Percentiles rank a stretch among this genome's conserved stretches.
phyloP scores from a whole-genome alignment of 163 green algal genomes.

The Scenedesmus sp. region DNA sequence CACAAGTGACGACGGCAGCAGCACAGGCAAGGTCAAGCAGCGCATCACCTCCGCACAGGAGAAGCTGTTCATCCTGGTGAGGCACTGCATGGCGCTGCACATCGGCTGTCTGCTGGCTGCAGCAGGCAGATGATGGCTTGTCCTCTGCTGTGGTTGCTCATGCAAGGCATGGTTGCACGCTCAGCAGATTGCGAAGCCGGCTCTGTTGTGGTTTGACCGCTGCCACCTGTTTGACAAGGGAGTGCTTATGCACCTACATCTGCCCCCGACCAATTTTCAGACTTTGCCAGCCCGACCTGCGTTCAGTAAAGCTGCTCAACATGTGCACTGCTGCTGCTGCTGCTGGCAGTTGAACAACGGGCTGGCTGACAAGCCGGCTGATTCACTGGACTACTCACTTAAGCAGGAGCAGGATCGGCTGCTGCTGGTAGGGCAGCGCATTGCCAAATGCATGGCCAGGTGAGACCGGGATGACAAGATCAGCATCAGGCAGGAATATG shows the following conservation, averaged over 20 bases:
- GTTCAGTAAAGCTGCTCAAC: too few species aligned
- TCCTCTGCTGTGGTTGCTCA: background rate
- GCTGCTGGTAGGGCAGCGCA: conserved; percentile 68
- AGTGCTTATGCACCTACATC: background rate
- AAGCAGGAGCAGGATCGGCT: conserved; percentile 67
- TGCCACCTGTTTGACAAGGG: too few species aligned
- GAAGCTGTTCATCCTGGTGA: conserved; percentile 91
- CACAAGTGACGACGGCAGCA: conserved; percentile 53
- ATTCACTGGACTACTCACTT: conserved; percentile 80
- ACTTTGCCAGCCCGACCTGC: background rate
- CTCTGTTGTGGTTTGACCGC: background rate
- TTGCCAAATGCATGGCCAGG: conserved; percentile 79
- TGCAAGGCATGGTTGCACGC: too few species aligned
- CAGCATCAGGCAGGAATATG: too few species aligned
- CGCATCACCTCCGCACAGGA: conserved; percentile 73
- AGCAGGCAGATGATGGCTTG: background rate
- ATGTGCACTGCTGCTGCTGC: background rate
- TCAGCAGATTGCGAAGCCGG: too few species aligned
- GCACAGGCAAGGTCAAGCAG: conserved; percentile 64
- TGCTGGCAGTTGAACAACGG: conserved; percentile 80
- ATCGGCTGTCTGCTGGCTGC: background rate
- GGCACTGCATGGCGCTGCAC: background rate
- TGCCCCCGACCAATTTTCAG: too few species aligned
- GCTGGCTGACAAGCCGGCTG: conserved; percentile 69
- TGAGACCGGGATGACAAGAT: conserved; percentile 48